Evolutionary conservation across 352 stramenopile genomes (phyloP).

Genomic region (Phytophthora crassamura): DNA sequence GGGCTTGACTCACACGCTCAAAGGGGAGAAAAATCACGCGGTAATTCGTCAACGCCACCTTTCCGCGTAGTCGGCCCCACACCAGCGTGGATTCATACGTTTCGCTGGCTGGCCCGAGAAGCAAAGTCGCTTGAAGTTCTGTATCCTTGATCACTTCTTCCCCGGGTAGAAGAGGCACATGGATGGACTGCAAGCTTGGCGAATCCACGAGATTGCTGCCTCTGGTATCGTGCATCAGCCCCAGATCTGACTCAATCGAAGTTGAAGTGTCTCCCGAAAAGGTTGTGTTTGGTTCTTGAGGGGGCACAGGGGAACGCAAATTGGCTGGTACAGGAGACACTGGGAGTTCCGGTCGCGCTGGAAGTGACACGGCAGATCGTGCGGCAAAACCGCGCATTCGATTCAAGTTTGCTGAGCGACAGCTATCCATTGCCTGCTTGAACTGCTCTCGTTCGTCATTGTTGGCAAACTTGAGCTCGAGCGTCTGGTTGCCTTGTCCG

Average conservation of each 20-base stretch:
- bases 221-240: constrained; percentile 25
- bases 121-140: constrained; percentile 59
- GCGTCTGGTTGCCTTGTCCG: constrained; percentile 55
- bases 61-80: constrained; percentile 72
- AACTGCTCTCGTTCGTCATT: constrained; percentile 75
- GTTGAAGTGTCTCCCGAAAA: constrained; percentile 27
- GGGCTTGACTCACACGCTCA: constrained; percentile 48
- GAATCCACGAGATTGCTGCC: constrained; percentile 16
- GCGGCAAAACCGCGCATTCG: constrained; percentile 45
- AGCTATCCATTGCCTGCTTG: constrained; percentile 64
- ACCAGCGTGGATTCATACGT: constrained; percentile 59
- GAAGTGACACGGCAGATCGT: constrained; percentile 23
- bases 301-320: constrained; percentile 16
- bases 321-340: constrained; percentile 37
- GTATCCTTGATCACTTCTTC: constrained; percentile 51
- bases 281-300: constrained; percentile 29
- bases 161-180: constrained; percentile 44
- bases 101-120: constrained; percentile 70
- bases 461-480: constrained; percentile 82
- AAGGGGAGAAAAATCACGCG: constrained; percentile 76
- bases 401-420: constrained; percentile 48
- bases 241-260: constrained; percentile 35
- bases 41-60: constrained; percentile 80
- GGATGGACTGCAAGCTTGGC: constrained; percentile 27
- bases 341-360: constrained; percentile 26